Conservation (phyloP, 495 filamentous ascomycete species). For the Aspergillus affinis region DNA sequence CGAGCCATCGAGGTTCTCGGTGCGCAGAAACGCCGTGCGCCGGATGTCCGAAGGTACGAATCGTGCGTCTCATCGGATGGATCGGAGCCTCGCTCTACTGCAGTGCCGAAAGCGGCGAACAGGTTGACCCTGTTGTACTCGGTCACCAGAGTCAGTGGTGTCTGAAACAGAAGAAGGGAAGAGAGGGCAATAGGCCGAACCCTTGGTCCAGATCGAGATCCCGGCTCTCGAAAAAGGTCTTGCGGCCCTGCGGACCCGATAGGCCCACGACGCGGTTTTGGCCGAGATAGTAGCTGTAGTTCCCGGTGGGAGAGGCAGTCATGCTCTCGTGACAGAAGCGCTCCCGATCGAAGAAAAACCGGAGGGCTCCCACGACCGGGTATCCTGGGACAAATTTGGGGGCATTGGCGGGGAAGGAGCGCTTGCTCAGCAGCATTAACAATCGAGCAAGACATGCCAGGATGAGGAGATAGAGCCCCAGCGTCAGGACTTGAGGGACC, state of each 20-base stretch:
- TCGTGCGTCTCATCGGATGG: neutral
- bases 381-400: slow-evolving; percentile 4
- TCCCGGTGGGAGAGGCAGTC: neutral
- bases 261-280: slow-evolving; percentile 1
- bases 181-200: neutral
- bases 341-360: neutral
- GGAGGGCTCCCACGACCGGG: slow-evolving; percentile 4
- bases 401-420: slow-evolving; percentile 5
- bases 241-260: slow-evolving; percentile 7
- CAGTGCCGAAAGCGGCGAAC: neutral
- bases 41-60: neutral
- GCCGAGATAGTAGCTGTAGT: slow-evolving; percentile 8
- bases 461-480: neutral
- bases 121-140: neutral
- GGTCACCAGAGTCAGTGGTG: neutral
- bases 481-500: neutral
- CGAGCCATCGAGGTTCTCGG: slow-evolving; percentile 3
- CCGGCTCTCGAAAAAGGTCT: slow-evolving; percentile 6
- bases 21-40: slow-evolving; percentile 4
- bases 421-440: neutral
- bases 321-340: neutral
- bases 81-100: neutral
- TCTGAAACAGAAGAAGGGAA: neutral
- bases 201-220: slow-evolving; percentile 5
- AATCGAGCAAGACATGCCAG: neutral